A percentile compares a stretch with the other conserved stretches of the same genome.
Conservation (phyloP, 805 yeast genomes). For the Candida sanyiensis region DNA sequence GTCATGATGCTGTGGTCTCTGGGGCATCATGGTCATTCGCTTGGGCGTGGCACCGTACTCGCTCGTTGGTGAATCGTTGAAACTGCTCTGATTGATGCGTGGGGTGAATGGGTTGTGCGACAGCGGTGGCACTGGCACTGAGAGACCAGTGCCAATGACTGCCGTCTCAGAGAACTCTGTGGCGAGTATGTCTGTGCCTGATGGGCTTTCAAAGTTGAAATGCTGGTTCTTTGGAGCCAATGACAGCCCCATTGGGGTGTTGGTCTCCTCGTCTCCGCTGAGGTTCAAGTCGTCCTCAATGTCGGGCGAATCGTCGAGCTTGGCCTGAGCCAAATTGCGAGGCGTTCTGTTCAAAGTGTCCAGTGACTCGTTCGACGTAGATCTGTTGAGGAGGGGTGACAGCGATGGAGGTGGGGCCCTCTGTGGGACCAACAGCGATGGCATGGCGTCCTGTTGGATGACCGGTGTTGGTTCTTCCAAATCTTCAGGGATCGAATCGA, state of each 20-base stretch:
- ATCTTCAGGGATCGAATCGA: neutral
- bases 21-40: neutral
- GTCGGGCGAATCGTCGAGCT: conserved; percentile 11
- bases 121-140: no score
- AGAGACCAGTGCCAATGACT: no score
- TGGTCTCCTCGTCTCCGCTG: conserved; percentile 14
- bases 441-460: no score
- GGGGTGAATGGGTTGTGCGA: no score
- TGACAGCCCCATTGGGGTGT: conserved; percentile 15
- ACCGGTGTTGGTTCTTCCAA: neutral
- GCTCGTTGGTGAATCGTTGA: conserved; percentile 1
- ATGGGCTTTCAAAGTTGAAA: conserved; percentile 9
- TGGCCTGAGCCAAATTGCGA: no score
- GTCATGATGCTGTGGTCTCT: neutral
- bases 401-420: conserved; percentile 7
- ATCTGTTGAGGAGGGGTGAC: conserved; percentile 2
- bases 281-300: conserved; percentile 12
- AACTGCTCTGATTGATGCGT: no score
- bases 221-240: conserved; percentile 12
- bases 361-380: neutral
- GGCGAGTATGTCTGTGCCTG: no score
- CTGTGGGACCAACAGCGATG: conserved; percentile 5
- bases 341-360: no score
- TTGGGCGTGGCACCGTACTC: conserved; percentile 3
- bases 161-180: no score